These are phyloP conservation scores for Verticillium nubilum DNA, from an alignment of 2,329 filamentous ascomycete genomes.

Conservation along the genomic window DNA sequence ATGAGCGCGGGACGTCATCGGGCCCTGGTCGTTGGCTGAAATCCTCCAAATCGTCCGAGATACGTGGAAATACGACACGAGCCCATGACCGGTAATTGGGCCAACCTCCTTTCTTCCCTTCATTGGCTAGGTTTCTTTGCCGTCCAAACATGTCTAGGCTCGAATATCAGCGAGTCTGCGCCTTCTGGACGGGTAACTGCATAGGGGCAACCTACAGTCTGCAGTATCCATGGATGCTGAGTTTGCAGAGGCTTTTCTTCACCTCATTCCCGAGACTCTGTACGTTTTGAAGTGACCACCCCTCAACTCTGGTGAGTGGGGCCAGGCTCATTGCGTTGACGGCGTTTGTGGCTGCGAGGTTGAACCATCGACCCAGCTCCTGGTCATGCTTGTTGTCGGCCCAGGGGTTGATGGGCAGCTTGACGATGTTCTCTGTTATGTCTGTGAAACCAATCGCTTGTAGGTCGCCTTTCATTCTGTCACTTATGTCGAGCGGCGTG, in stretches of 20 bases:
- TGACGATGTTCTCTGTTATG: slow-evolving; percentile 64
- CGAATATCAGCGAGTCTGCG: slow-evolving; percentile 3
- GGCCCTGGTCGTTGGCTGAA: not conserved
- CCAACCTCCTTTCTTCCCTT: not conserved
- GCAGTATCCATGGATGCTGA: slow-evolving; percentile 67
- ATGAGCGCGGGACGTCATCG: not conserved
- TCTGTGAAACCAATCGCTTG: slow-evolving; percentile 72
- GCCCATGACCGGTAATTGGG: not conserved
- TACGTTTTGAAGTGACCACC: slow-evolving; percentile 59
- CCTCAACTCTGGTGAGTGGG: slow-evolving; percentile 60
- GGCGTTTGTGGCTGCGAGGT: slow-evolving; percentile 68
- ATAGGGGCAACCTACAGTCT: slow-evolving; percentile 56
- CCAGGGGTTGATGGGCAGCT: slow-evolving; percentile 72
- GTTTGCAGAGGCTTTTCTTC: slow-evolving; percentile 62
- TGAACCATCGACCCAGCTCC: slow-evolving; percentile 77
- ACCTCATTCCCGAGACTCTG: slow-evolving; percentile 56
- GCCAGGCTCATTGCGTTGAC: slow-evolving; percentile 68
- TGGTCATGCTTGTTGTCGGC: slow-evolving; percentile 57
- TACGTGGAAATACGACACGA: slow-evolving; percentile 1
- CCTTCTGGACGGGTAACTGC: slow-evolving; percentile 2
- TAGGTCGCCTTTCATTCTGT: slow-evolving; percentile 53
- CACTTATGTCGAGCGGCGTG: slow-evolving; percentile 58
- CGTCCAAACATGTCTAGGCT: slow-evolving; percentile 13
- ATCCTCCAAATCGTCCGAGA: not conserved
- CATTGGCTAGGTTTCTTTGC: slow-evolving; percentile 12